A percentile compares a stretch with the other conserved stretches of the same genome.
phyloP scores from a whole-genome alignment of 2,329 filamentous ascomycete species.

The Ceratocystis papillata region DNA sequence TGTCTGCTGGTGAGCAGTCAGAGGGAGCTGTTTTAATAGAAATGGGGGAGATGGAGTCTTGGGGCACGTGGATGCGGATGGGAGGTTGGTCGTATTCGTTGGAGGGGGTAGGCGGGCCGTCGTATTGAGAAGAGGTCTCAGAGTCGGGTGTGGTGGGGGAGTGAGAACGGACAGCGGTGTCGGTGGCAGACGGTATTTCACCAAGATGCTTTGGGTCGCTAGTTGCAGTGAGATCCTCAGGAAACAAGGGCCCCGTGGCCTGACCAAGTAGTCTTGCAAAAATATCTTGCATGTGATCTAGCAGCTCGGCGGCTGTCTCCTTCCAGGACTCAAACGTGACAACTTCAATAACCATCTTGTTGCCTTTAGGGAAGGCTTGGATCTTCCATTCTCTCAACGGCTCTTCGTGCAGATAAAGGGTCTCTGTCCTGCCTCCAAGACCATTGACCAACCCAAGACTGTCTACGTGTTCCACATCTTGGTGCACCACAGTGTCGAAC shows the following conservation, averaged over 20 bases:
- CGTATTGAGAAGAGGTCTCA: slow-evolving; percentile 13
- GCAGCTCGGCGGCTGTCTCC: slow-evolving; percentile 39
- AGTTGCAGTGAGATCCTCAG: slow-evolving; percentile 8
- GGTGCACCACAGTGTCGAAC: slow-evolving; percentile 49
- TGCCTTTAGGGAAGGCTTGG: slow-evolving; percentile 47
- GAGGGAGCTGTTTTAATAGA: background rate
- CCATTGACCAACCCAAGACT: slow-evolving; percentile 35
- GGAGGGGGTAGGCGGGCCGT: slow-evolving; percentile 18
- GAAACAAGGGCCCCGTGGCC: slow-evolving; percentile 31
- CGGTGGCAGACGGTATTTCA: background rate
- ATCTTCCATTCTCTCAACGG: slow-evolving; percentile 49
- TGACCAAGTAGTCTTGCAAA: slow-evolving; percentile 34
- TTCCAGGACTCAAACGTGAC: slow-evolving; percentile 49
- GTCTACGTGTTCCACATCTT: slow-evolving; percentile 53
- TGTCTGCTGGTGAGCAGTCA: slow-evolving; percentile 1
- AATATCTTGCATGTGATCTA: slow-evolving; percentile 40
- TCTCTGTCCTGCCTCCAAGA: slow-evolving; percentile 41
- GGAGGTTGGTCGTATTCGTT: background rate
- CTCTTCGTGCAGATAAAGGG: slow-evolving; percentile 48
- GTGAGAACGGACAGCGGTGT: background rate
- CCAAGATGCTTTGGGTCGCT: background rate
- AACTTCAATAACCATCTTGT: slow-evolving; percentile 44
- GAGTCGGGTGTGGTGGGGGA: background rate
- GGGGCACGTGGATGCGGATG: slow-evolving; percentile 7
- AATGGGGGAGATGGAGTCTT: background rate